Conservation (phyloP, 2,329 filamentous ascomycete species). For the Epichloe gansuensis region DNA sequence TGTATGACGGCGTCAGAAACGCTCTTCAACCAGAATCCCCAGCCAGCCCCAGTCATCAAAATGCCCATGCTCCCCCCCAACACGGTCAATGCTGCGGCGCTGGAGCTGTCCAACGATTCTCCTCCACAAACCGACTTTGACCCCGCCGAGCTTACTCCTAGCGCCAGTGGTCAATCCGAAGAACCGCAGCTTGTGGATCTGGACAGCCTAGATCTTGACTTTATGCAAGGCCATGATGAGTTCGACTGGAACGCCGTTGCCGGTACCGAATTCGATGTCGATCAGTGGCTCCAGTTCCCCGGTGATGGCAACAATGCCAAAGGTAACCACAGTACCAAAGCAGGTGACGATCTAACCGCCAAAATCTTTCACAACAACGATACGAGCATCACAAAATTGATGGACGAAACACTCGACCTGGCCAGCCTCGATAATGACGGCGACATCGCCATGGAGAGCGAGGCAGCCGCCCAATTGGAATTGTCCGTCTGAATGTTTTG, state of each 20-base stretch:
- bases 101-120: constrained; percentile 24
- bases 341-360: background rate
- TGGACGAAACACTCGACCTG: constrained; percentile 18
- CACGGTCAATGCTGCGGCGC: constrained; percentile 23
- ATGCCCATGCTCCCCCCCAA: constrained; percentile 25
- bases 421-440: constrained; percentile 16
- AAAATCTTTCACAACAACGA: background rate
- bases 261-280: constrained; percentile 42
- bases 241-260: constrained; percentile 42
- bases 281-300: constrained; percentile 47
- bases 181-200: constrained; percentile 20
- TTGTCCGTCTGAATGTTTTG: background rate
- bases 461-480: constrained; percentile 4
- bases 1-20: constrained; percentile 30
- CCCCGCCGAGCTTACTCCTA: constrained; percentile 30
- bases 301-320: constrained; percentile 31
- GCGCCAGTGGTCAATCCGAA: constrained; percentile 31
- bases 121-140: constrained; percentile 34
- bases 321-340: constrained; percentile 17
- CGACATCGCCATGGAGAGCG: constrained; percentile 8
- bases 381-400: constrained; percentile 15
- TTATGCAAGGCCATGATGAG: constrained; percentile 32
- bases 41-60: constrained; percentile 10
- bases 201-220: constrained; percentile 31
- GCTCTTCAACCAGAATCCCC: constrained; percentile 22